Base-by-base conservation (phyloP, 73 alveolate genomes). In the Uronychia setigera region DNA sequence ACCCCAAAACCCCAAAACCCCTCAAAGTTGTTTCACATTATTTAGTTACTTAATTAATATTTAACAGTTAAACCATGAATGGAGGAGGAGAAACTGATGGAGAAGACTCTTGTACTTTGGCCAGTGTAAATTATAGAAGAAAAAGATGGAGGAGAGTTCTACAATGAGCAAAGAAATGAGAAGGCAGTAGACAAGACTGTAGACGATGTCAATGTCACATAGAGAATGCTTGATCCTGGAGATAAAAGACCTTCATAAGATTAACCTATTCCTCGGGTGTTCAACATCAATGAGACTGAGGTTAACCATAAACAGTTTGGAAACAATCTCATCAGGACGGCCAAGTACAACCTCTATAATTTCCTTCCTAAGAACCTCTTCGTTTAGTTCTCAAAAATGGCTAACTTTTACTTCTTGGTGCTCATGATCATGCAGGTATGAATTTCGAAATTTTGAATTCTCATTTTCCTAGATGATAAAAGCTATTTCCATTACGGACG, bases 301-400 rank as follows among this genome's bases (percentile, higher is more conserved):
- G 19, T 46, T 19, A 46, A 46, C 67, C 67, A 11, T 19, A 46
- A 46, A 46, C n/a, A 5, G n/a, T 46, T 74, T 33, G 59, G 31
- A 0, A 80, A 59, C 31, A 80, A 80, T 30, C 34, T 77, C 33
- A 90, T 93, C 25, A 46, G 93, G 34, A 80, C 97, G 30, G 79
- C 94, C 26, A 89, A 83, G 78, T 93, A 93, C 60, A 82, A 89
- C 58, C 84, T 83, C 83, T 78, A 58, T 67, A 90, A 82, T 80
- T 77, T 87, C 67, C 60, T 76, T 74, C 98, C 98, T 34, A 88
- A 88, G 82, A 87, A 92, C 57, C 80, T 94, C 86, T 88, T 89
- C 86, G 98, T 93, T 31, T 96, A 96, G 90, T 96, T 96, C 80
- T 88, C 95, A 84, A 85, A 95, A 74, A 81, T 84, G 80, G 95